Conservation (phyloP, 2,329 filamentous ascomycete species). For the Didymella keratinophila region DNA sequence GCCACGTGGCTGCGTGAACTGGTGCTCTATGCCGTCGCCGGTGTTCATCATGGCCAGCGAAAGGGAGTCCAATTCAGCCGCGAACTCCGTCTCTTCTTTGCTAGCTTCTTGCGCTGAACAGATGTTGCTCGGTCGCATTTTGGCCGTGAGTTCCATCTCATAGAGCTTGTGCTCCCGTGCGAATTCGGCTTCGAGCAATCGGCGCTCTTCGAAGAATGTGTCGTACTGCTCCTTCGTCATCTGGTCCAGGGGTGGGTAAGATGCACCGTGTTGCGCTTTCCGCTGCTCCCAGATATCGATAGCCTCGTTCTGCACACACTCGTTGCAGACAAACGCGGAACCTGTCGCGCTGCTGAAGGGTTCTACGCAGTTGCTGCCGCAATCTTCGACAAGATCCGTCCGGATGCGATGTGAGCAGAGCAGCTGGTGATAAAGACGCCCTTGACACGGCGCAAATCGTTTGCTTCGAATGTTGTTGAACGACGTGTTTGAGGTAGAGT, state of each 20-base stretch:
- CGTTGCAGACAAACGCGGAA: conserved; percentile 43
- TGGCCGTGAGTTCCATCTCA: conserved; percentile 35
- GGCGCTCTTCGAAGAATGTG: conserved; percentile 42
- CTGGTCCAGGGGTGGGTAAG: conserved; percentile 37
- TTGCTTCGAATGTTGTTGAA: conserved; percentile 37
- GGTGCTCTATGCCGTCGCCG: conserved; percentile 21
- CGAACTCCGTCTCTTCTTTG: conserved; percentile 44
- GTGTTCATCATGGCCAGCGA: conserved; percentile 42
- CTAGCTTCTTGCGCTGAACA: conserved; percentile 42
- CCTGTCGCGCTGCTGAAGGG: conserved; percentile 29
- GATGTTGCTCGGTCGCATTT: conserved; percentile 40
- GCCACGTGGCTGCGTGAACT: conserved; percentile 25
- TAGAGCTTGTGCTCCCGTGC: conserved; percentile 37
- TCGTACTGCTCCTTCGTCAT: conserved; percentile 47
- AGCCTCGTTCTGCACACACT: conserved; percentile 42
- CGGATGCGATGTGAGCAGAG: conserved; percentile 47
- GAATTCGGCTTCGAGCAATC: conserved; percentile 40
- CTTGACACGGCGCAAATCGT: conserved; percentile 45
- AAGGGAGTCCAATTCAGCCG: conserved; percentile 42
- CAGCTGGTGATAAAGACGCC: conserved; percentile 48
- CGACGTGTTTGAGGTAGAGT: conserved; percentile 17
- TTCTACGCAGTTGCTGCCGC: conserved; percentile 47
- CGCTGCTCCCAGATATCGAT: conserved; percentile 40
- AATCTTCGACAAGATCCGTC: conserved; percentile 48
- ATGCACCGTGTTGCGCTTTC: conserved; percentile 37